Percentiles rank a stretch among this genome's conserved stretches.
These are phyloP conservation scores for Eucalyptus marginata DNA, from an alignment of 345 rosid species.

Conservation along the genomic window DNA sequence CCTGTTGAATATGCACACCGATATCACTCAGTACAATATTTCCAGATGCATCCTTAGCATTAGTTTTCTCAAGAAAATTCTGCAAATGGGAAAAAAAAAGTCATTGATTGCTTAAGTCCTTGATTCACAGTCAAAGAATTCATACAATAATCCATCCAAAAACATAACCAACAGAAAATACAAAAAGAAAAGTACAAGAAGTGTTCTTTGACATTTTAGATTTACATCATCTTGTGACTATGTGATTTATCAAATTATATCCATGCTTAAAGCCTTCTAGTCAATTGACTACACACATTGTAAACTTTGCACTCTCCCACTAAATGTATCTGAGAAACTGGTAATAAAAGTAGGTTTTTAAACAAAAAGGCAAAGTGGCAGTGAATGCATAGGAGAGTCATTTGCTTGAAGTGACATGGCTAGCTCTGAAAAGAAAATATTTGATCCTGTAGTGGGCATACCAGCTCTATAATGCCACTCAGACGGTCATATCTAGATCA, in stretches of 20 bases:
- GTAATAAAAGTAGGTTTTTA: not conserved
- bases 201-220: not conserved
- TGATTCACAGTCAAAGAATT: not conserved
- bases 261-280: not conserved
- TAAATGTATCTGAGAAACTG: not conserved
- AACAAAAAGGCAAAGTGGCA: not conserved
- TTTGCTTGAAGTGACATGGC: not conserved
- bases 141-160: not conserved
- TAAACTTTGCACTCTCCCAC: not conserved
- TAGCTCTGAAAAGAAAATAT: not conserved
- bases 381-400: not conserved
- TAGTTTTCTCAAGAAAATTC: constrained; percentile 71
- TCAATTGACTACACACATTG: not conserved
- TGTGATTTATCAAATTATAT: not conserved
- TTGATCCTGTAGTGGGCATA: not conserved
- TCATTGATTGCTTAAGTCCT: not conserved
- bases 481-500: not conserved
- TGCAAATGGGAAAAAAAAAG: constrained; percentile 12
- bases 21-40: constrained; percentile 74
- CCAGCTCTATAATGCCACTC: not conserved
- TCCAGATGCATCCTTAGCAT: constrained; percentile 95
- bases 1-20: constrained; percentile 89
- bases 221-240: not conserved
- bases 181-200: not conserved
- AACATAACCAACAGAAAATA: not conserved